These are phyloP conservation scores for Lactarius trivialis DNA, from an alignment of 768 basidiomycete genomes.

Conservation along the genomic window DNA sequence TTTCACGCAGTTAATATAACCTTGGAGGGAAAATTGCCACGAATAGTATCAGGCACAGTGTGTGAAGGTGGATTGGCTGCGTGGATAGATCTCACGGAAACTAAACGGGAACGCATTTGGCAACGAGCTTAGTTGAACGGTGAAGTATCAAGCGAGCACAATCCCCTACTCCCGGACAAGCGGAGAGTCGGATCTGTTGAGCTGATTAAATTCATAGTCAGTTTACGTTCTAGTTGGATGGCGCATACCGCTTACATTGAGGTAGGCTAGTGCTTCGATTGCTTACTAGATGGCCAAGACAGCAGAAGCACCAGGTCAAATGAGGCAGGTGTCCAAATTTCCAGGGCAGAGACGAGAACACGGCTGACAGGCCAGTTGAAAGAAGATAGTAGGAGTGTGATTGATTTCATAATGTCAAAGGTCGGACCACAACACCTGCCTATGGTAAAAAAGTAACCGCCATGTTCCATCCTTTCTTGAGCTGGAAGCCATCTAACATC, in stretches of 20 bases:
- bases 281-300: constrained; percentile 22
- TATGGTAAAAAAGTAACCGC: constrained; percentile 59
- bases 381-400: background rate
- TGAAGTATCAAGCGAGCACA: background rate
- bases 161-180: background rate
- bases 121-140: background rate
- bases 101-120: background rate
- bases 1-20: constrained; percentile 22
- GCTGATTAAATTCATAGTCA: constrained; percentile 23
- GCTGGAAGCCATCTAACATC: constrained; percentile 75
- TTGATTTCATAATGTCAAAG: constrained; percentile 7
- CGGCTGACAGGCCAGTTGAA: background rate
- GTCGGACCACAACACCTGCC: constrained; percentile 9
- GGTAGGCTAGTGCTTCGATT: constrained; percentile 23
- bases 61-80: constrained; percentile 10
- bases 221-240: background rate
- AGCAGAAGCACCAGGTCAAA: background rate
- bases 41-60: constrained; percentile 10
- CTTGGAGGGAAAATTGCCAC: background rate
- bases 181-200: constrained; percentile 14
- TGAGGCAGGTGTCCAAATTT: background rate
- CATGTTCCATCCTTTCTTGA: constrained; percentile 86
- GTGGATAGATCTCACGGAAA: background rate
- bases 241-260: background rate
- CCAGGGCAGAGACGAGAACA: background rate